A percentile compares a stretch with the other conserved stretches of the same genome.
Evolutionary conservation across 148 eudicot genomes (phyloP).

Genomic region (Rhododendron simsii): DNA sequence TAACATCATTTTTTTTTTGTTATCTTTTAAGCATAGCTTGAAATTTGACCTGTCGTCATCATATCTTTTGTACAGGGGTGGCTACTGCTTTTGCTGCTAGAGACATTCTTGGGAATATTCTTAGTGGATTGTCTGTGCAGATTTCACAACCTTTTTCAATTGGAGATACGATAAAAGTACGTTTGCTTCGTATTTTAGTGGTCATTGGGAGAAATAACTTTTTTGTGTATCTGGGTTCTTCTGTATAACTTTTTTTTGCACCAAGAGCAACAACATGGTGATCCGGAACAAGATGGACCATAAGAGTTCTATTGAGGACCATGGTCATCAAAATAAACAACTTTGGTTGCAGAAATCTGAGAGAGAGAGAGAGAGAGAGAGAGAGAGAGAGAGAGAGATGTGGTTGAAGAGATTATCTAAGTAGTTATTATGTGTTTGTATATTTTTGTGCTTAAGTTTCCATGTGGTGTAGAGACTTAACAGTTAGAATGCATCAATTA

Average conservation of each 20-base stretch:
- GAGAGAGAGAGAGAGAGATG: not conserved
- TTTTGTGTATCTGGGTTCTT: not conserved
- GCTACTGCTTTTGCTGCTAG: conserved; percentile 97
- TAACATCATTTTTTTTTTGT: not conserved
- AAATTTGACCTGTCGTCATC: not conserved
- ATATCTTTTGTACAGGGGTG: conserved; percentile 52
- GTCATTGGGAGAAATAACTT: not conserved
- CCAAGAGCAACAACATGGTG: not conserved
- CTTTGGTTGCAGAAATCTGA: not conserved
- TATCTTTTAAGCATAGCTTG: not conserved
- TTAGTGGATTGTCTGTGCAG: conserved; percentile 88
- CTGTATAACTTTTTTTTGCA: not conserved
- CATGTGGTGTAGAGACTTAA: not conserved
- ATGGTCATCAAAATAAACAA: not conserved
- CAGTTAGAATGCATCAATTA: not conserved
- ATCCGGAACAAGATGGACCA: not conserved
- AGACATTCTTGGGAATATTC: conserved; percentile 92
- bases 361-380: no score
- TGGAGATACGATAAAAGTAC: conserved; percentile 92
- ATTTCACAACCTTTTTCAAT: conserved; percentile 81
- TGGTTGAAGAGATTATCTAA: not conserved
- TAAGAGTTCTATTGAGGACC: not conserved
- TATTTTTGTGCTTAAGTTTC: not conserved
- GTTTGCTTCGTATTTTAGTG: conserved; percentile 11
- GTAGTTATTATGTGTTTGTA: not conserved